Percentiles rank a stretch among this genome's conserved stretches.
phyloP scores from a whole-genome alignment of 345 rosid genomes.

The Citrus glauca region DNA sequence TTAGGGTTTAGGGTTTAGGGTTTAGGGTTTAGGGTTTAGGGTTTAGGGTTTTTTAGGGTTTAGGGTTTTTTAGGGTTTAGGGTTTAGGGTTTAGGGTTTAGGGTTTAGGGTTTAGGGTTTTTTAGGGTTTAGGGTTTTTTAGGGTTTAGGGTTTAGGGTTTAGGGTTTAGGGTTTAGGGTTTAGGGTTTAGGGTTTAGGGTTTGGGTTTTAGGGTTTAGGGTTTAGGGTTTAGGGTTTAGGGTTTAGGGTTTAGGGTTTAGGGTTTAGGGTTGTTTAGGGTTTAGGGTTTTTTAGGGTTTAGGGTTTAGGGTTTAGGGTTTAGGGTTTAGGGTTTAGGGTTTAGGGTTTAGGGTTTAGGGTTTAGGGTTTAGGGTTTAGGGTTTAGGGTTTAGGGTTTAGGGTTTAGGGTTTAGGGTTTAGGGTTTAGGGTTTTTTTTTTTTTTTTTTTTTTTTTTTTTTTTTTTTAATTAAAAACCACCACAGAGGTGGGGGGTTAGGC shows the following conservation, averaged over 20 bases:
- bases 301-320: conserved; percentile 23
- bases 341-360: conserved; percentile 22
- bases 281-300: conserved; percentile 24
- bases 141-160: neutral
- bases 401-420: too few relatives aligned
- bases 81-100: too few relatives aligned
- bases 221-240: conserved; percentile 5
- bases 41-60: too few relatives aligned
- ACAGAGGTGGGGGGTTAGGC: too few relatives aligned
- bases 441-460: too few relatives aligned
- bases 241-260: too few relatives aligned
- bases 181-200: too few relatives aligned
- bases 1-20: conserved; percentile 5
- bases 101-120: too few relatives aligned
- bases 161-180: too few relatives aligned
- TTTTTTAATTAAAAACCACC: too few relatives aligned
- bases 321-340: conserved; percentile 16
- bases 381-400: conserved; percentile 9
- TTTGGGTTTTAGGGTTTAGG: neutral
- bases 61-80: too few relatives aligned
- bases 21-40: conserved; percentile 11
- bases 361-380: conserved; percentile 20
- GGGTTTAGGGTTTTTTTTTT: conserved; percentile 13
- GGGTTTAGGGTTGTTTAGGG: neutral
- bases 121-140: conserved; percentile 13